Evolutionary conservation across 73 alveolate genomes (phyloP).

Genomic region (Effrenium voratum): DNA sequence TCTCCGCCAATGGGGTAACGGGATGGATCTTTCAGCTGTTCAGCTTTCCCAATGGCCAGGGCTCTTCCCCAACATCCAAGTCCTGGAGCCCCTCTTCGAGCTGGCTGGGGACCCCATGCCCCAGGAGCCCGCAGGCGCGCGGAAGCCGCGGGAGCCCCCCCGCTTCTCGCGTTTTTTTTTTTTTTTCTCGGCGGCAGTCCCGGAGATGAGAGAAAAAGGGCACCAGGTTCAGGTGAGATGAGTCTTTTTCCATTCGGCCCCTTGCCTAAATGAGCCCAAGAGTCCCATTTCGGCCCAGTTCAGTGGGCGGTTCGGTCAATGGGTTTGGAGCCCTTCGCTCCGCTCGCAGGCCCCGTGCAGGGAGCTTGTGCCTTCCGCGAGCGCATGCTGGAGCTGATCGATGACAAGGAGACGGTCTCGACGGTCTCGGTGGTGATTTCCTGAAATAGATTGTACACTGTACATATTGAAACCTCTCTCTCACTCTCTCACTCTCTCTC

Average conservation of each 20-base stretch:
- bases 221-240: no score
- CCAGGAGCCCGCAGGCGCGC: background rate
- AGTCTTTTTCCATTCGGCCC: no score
- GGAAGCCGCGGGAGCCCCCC: background rate
- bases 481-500: no score
- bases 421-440: background rate
- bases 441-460: no score
- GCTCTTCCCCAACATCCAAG: slow-evolving; percentile 92
- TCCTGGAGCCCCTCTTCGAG: slow-evolving; percentile 86
- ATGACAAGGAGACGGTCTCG: slow-evolving; percentile 11
- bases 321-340: no score
- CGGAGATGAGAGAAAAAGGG: background rate
- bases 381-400: slow-evolving; percentile 57
- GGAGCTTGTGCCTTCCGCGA: slow-evolving; percentile 78
- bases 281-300: no score
- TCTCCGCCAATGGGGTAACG: no score
- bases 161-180: background rate
- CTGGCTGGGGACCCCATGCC: slow-evolving; percentile 74
- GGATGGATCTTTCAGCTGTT: no score
- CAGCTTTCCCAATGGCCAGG: slow-evolving; percentile 15
- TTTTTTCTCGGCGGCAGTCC: background rate
- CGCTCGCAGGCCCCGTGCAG: slow-evolving; percentile 62
- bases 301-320: no score
- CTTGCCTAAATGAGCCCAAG: no score
- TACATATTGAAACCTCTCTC: no score